Percentiles rank a stretch among this genome's conserved stretches.
Conservation (phyloP, 495 filamentous ascomycete genomes). For the Penicillium manginii region DNA sequence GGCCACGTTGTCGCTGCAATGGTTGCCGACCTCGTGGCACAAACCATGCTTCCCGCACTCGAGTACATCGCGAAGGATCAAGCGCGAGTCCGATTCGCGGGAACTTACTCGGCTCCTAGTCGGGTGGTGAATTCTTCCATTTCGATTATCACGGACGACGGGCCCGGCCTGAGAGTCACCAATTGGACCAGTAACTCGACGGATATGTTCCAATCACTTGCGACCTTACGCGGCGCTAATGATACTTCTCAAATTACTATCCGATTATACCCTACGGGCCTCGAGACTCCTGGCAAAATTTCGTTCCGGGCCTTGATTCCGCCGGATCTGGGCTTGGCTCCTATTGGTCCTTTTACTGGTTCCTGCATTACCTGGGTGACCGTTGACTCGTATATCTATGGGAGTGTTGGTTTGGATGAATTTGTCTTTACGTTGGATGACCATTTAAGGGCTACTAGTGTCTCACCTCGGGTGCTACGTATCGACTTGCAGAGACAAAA, state of each 20-base stretch:
- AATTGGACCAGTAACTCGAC: conserved; percentile 45
- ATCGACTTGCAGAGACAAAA: conserved; percentile 13
- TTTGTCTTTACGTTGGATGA: conserved; percentile 42
- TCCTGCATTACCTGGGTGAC: conserved; percentile 31
- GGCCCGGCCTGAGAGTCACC: conserved; percentile 43
- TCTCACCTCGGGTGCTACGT: conserved; percentile 34
- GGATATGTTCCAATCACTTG: conserved; percentile 40
- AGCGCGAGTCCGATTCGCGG: conserved; percentile 37
- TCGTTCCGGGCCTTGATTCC: conserved; percentile 50
- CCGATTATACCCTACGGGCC: conserved; percentile 53
- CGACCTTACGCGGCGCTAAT: conserved; percentile 1
- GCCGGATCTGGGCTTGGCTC: conserved; percentile 26
- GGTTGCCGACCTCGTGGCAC: conserved; percentile 38
- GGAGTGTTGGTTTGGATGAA: conserved; percentile 41
- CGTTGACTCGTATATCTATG: conserved; percentile 36
- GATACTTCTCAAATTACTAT: conserved; percentile 27
- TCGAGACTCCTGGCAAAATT: conserved; percentile 26
- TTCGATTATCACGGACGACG: conserved; percentile 44
- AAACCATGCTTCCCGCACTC: conserved; percentile 44
- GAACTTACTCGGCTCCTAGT: conserved; percentile 33
- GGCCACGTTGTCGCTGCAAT: conserved; percentile 12
- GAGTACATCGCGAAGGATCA: conserved; percentile 50
- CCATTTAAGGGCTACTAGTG: conserved; percentile 26
- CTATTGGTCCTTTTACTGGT: conserved; percentile 24
- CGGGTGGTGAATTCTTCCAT: conserved; percentile 45